phyloP scores from a whole-genome alignment of 202 grass and related monocot genomes.

The Tripidium arundinaceum region DNA sequence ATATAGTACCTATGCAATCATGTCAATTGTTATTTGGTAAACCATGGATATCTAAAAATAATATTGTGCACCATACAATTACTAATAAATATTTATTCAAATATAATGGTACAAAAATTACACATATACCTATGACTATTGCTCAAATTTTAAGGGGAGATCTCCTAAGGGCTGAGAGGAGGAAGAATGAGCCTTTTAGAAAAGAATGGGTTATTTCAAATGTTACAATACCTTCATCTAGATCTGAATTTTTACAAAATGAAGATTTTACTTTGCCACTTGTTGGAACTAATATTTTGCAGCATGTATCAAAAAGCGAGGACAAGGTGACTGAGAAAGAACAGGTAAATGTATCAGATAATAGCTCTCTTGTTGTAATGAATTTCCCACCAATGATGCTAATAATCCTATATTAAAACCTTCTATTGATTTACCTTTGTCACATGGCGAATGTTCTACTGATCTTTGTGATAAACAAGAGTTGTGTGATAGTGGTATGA shows the following conservation, averaged over 20 bases:
- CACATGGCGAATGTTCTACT: too few relatives aligned
- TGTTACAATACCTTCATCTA: not conserved
- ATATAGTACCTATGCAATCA: too few relatives aligned
- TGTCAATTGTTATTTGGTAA: not conserved
- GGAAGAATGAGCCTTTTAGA: not conserved
- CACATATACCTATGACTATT: not conserved
- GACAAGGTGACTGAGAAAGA: too few relatives aligned
- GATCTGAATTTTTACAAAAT: not conserved
- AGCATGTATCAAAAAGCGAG: too few relatives aligned
- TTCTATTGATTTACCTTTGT: too few relatives aligned
- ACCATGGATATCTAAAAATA: not conserved
- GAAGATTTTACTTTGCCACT: not conserved
- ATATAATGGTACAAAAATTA: not conserved
- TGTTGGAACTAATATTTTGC: not conserved
- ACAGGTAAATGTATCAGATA: too few relatives aligned
- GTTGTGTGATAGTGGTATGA: too few relatives aligned
- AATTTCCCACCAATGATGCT: too few relatives aligned
- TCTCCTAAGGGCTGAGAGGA: not conserved
- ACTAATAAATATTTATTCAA: too few relatives aligned
- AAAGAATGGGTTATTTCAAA: not conserved
- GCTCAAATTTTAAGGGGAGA: not conserved
- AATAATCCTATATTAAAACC: too few relatives aligned
- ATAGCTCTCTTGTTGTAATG: too few relatives aligned
- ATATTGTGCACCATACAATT: not conserved
- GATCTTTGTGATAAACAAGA: too few relatives aligned